Base-by-base conservation (phyloP, 2,329 filamentous ascomycete species). In the Pseudogymnoascus sp. region DNA sequence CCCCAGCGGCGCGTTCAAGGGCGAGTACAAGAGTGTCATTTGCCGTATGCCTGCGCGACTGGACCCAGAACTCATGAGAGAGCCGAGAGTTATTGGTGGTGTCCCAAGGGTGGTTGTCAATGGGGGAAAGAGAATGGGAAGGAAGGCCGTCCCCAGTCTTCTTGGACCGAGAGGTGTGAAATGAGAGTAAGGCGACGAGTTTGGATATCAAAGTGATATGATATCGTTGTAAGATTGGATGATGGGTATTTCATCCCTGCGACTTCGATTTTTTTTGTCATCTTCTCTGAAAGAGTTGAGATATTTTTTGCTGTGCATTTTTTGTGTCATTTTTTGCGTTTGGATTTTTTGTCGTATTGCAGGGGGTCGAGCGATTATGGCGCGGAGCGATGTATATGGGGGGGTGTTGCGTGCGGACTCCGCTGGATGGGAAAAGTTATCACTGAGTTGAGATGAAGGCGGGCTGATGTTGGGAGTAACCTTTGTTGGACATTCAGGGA, bases 21-120 rank as follows among this genome's bases (percentile, higher is more conserved):
- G 83, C 62, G 82, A 86, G 66, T 88, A 88, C 73, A 79, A 80
- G 62, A 74, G 79, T 32, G 78, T 85, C 12, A 77, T 84, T 60
- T 84, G 84, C 11, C 76, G 85, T 66, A 85, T 90, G 37, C 94
- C 94, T 4, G 85, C 90, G 6, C 92, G 90, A 70, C 81, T 99
- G 8, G 94, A 99, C 69, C 82, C 87, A 3, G 83, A 85, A 12
- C 78, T 97, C 54, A 96, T 97, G 91, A 90, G 91, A 72, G 92
- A 97, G 74, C 92, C 92, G 30, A 83, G 92, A 62, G 86, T 90
- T 64, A 93, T 96, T 38, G 91, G 96, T 72, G 92, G 92, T 35
- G 86, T 91, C n/a, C 91, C 91, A 22, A 77, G 83, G 34, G 57
- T 58, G 4, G 78, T 81, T 16, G 71, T 73, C 61, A 57, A 68